Percentiles rank a stretch among this genome's conserved stretches.
Evolutionary conservation across 2,329 filamentous ascomycete species (phyloP).

Genomic region (Teratosphaeria nubilosa): DNA sequence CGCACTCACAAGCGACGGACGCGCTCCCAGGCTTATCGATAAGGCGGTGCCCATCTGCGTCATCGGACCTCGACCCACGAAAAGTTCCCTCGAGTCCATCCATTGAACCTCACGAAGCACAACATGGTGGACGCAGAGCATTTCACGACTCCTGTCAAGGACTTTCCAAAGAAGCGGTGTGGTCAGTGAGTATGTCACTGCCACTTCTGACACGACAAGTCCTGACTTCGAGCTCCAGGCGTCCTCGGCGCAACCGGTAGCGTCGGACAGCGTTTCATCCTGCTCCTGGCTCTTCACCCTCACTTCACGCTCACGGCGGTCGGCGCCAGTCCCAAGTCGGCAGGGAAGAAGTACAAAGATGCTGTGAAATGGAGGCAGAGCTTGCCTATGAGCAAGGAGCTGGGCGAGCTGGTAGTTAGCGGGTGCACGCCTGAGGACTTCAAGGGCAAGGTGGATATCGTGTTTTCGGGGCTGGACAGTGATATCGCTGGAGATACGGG

Average conservation of each 20-base stretch:
- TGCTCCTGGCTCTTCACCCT: slow-evolving; percentile 80
- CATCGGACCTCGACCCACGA: not conserved
- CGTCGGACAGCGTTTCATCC: slow-evolving; percentile 90
- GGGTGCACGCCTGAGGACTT: slow-evolving; percentile 78
- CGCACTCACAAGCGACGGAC: too few species aligned
- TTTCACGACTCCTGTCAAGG: slow-evolving; percentile 25
- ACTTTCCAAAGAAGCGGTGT: slow-evolving; percentile 44
- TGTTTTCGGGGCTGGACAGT: slow-evolving; percentile 87
- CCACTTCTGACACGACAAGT: slow-evolving; percentile 31
- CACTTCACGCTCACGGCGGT: slow-evolving; percentile 78
- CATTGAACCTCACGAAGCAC: not conserved
- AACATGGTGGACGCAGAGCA: slow-evolving; percentile 28
- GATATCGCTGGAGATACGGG: slow-evolving; percentile 88
- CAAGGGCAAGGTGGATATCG: slow-evolving; percentile 69
- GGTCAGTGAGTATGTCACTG: slow-evolving; percentile 29
- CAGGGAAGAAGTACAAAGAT: slow-evolving; percentile 89
- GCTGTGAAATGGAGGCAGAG: slow-evolving; percentile 93
- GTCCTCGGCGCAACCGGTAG: slow-evolving; percentile 89
- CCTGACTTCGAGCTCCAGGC: slow-evolving; percentile 23
- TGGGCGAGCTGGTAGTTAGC: slow-evolving; percentile 74
- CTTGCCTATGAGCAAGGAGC: slow-evolving; percentile 61
- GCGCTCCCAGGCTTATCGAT: not conserved
- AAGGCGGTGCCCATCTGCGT: not conserved
- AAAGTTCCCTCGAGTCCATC: not conserved
- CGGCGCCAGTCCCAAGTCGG: slow-evolving; percentile 79